Percentiles rank a stretch among this genome's conserved stretches.
These are phyloP conservation scores for Fonsecaea pedrosoi DNA, from an alignment of 2,329 filamentous ascomycete species.

Conservation along the genomic window DNA sequence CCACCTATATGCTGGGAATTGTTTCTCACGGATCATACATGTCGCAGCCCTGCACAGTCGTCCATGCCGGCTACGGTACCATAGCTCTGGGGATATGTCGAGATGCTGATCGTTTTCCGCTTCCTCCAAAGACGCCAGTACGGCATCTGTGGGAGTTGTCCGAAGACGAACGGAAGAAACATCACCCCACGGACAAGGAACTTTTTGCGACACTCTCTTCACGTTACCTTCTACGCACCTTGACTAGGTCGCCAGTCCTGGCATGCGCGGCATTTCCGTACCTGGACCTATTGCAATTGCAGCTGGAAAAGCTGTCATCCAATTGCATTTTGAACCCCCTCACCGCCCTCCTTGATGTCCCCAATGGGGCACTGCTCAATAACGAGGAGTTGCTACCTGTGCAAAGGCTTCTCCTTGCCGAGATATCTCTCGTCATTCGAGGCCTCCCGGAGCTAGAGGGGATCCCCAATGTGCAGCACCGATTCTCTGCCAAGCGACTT, in stretches of 20 bases:
- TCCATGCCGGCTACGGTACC: conserved; percentile 66
- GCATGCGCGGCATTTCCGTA: conserved; percentile 65
- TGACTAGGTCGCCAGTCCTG: conserved; percentile 69
- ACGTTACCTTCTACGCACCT: conserved; percentile 68
- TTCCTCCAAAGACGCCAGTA: conserved; percentile 27
- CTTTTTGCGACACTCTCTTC: conserved; percentile 46
- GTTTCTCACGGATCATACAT: conserved; percentile 65
- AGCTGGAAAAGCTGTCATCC: conserved; percentile 79
- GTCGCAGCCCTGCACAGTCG: conserved; percentile 58
- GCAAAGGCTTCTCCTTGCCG: conserved; percentile 73
- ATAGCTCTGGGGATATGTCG: conserved; percentile 62
- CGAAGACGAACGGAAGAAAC: conserved; percentile 37
- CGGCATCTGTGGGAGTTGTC: conserved; percentile 30
- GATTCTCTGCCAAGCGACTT: conserved; percentile 68
- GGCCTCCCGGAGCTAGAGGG: conserved; percentile 74
- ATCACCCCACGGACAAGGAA: conserved; percentile 37
- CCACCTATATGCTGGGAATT: conserved; percentile 77
- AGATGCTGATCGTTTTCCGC: conserved; percentile 43
- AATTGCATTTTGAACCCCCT: conserved; percentile 80
- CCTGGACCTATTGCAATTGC: conserved; percentile 69
- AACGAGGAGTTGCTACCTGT: conserved; percentile 70
- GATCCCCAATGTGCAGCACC: conserved; percentile 64
- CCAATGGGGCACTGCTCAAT: conserved; percentile 72
- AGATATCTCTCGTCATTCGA: conserved; percentile 75
- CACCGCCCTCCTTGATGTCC: conserved; percentile 77